A percentile compares a stretch with the other conserved stretches of the same genome.
Evolutionary conservation across 441 rosid species (phyloP).

Genomic region (Arabidopsis hybrid): DNA sequence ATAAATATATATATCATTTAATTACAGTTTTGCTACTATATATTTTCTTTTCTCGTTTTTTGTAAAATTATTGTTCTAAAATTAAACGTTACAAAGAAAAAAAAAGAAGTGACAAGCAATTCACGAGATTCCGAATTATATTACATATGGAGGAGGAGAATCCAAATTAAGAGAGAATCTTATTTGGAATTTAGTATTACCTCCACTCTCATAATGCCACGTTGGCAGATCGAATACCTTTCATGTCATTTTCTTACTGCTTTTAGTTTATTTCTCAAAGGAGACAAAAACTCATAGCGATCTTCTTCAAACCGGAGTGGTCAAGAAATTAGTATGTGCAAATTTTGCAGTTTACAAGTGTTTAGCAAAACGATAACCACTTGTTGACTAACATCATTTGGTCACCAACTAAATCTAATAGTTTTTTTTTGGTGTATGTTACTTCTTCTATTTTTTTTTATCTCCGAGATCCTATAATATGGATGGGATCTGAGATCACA

Average conservation of each 20-base stretch:
- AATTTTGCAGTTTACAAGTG: not conserved
- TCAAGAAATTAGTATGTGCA: not conserved
- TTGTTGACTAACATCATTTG: not conserved
- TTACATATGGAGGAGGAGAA: not conserved
- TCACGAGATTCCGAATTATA: slow-evolving; percentile 5
- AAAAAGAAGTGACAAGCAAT: not conserved
- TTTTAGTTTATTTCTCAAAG: not conserved
- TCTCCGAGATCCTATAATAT: not conserved
- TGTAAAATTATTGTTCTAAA: no score
- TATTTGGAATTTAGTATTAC: slow-evolving; percentile 2
- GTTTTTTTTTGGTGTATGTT: not conserved
- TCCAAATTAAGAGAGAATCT: not conserved
- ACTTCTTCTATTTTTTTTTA: not conserved
- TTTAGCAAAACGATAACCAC: not conserved
- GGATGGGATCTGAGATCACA: not conserved
- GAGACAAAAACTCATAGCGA: not conserved
- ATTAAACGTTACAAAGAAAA: not conserved
- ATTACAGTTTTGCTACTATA: no score
- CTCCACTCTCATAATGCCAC: slow-evolving; percentile 17
- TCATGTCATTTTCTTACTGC: slow-evolving; percentile 24
- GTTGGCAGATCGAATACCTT: slow-evolving; percentile 23
- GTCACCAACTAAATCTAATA: not conserved
- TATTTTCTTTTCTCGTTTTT: no score
- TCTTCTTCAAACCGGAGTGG: not conserved
- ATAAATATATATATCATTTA: no score